Conservation (phyloP, 192 early-diverging fungal species). For the Rhizophlyctis rosea region DNA sequence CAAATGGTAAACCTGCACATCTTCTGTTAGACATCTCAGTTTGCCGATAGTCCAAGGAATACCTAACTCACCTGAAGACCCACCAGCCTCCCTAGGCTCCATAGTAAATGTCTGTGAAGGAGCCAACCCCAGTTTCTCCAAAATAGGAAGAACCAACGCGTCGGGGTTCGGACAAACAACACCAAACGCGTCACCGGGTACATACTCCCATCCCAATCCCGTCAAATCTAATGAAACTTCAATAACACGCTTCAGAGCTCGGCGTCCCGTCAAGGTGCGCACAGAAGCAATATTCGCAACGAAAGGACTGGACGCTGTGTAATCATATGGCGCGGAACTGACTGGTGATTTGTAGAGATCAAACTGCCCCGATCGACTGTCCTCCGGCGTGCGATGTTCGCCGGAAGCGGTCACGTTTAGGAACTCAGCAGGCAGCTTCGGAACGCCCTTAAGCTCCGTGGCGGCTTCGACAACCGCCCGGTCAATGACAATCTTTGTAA, state of each 20-base stretch:
- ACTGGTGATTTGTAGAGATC: neutral
- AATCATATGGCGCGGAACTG: conserved; percentile 35
- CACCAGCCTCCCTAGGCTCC: conserved; percentile 15
- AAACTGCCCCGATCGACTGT: neutral
- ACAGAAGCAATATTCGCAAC: conserved; percentile 51
- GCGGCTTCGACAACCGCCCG: conserved; percentile 36
- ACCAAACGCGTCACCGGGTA: conserved; percentile 84
- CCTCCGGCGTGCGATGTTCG: neutral
- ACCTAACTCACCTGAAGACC: neutral
- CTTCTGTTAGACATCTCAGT: neutral
- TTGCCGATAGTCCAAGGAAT: neutral
- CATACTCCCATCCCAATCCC: conserved; percentile 42
- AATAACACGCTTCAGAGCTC: conserved; percentile 69
- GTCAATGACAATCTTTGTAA: conserved; percentile 14
- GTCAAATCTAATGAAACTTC: conserved; percentile 39
- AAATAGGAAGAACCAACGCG: conserved; percentile 60
- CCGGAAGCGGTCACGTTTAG: conserved; percentile 33
- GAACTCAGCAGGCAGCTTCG: conserved; percentile 47
- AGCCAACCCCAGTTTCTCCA: conserved; percentile 55
- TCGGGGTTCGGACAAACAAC: conserved; percentile 83
- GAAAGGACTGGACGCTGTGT: conserved; percentile 44
- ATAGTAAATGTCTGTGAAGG: conserved; percentile 41
- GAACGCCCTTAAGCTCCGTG: conserved; percentile 54
- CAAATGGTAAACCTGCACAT: conserved; percentile 27
- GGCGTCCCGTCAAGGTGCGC: conserved; percentile 57